Evolutionary conservation across 164 flowering plant species (phyloP), one percentile per base, ranked within the genome.

Genomic region (Buxus sempervirens): DNA sequence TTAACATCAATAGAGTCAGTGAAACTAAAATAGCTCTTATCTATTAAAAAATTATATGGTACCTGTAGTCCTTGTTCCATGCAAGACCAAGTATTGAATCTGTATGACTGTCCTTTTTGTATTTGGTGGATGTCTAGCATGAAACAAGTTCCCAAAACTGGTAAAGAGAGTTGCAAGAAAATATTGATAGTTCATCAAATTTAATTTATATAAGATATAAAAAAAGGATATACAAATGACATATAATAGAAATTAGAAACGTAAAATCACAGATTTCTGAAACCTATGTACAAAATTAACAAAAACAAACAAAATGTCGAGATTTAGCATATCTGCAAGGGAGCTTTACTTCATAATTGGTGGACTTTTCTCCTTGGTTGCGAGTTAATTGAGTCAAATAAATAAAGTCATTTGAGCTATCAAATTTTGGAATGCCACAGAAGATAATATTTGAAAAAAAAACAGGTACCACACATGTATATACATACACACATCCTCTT

Each of bases 61-160:
- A 91, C 98, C 95, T 90, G 82, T 73, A 81, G 63, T 82, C 86
- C 81, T 92, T 95, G 85, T 95, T 95, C 98, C 98, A 95, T 67
- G 95, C 90, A 80, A 95, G 91, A 56, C 90, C 90, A 73, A 95
- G 92, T 25, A 95, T 97, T 55, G 97, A 78, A 77, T 84, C 97
- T 12, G 85, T 90, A 77, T 95, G 97, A 70, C 97, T 92, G 60
- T 77, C 93, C 70, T 88, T 81, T 73, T 83, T 81, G 82, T 85
- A 92, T 62, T 86, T 84, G 72, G 80, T 61, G 15, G 88, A 81
- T 67, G 66, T 78, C 95, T 91, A 72, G n/a, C 27, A 72, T 49
- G 77, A 61, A 75, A 10, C 24, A 72, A 74, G 22, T 22, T 21
- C 24, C 18, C 24, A 62, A 14, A 60, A 68, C 54, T 27, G 3